Evolutionary conservation across 73 alveolate species (phyloP).

Genomic region (Durusdinium trenchii): DNA sequence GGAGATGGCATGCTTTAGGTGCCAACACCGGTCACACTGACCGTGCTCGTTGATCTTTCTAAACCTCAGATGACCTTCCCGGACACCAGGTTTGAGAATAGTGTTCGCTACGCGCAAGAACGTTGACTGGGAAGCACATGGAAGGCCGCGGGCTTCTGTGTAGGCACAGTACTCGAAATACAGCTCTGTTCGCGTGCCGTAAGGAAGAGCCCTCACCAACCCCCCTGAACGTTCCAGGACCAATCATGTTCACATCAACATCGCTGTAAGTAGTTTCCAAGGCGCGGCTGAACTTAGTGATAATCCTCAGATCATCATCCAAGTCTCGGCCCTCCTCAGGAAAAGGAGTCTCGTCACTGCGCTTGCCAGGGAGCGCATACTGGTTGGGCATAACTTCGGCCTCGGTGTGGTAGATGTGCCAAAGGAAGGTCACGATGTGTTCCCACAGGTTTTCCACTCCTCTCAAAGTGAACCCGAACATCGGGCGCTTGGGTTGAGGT

Average conservation of each 20-base stretch:
- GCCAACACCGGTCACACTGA: neutral
- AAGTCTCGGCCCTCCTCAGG: neutral
- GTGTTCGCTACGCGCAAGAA: neutral
- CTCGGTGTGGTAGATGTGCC: neutral
- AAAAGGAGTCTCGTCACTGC: neutral
- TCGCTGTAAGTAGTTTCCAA: neutral
- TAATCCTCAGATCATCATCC: too few species aligned
- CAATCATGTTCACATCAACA: neutral
- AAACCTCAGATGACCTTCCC: neutral
- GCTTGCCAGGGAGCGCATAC: neutral
- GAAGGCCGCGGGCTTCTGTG: neutral
- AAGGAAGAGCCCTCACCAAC: neutral
- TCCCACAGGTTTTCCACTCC: neutral
- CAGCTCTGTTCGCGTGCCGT: neutral
- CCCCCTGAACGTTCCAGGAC: neutral
- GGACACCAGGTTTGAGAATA: neutral
- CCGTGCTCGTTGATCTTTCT: neutral
- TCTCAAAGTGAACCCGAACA: neutral
- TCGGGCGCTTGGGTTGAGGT: neutral
- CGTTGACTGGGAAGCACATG: neutral
- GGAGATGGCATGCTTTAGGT: neutral
- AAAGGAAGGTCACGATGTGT: neutral
- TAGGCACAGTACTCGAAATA: neutral
- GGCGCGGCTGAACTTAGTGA: neutral
- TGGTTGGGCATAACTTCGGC: conserved; percentile 9